A percentile compares a stretch with the other conserved stretches of the same genome.
phyloP scores from a whole-genome alignment of 148 eudicot genomes.

The Cornus florida region DNA sequence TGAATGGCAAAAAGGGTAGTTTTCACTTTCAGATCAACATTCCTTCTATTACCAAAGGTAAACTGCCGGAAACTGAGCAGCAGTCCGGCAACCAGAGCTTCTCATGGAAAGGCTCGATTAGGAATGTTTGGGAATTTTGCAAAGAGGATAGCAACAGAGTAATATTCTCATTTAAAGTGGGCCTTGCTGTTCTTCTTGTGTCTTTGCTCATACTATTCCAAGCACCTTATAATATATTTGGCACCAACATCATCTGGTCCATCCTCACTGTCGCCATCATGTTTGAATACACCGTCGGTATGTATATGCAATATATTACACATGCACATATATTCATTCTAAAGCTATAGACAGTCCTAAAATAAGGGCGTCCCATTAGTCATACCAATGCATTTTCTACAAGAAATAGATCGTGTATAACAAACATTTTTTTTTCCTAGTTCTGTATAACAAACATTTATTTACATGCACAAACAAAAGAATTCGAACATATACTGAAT shows the following conservation, averaged over 20 bases:
- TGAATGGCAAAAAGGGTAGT: constrained; percentile 39
- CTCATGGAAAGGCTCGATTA: constrained; percentile 25
- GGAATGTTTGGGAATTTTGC: constrained; percentile 42
- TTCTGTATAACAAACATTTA: background rate
- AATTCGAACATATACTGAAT: background rate
- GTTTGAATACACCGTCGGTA: constrained; percentile 78
- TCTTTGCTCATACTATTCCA: constrained; percentile 51
- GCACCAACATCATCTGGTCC: constrained; percentile 60
- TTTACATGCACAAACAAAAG: background rate
- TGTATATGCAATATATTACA: constrained; percentile 9
- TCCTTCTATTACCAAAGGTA: constrained; percentile 28
- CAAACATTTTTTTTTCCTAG: background rate
- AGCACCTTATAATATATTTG: constrained; percentile 52
- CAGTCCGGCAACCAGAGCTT: constrained; percentile 11
- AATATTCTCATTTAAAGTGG: constrained; percentile 56
- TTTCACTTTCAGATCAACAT: constrained; percentile 34
- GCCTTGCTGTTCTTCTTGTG: constrained; percentile 54
- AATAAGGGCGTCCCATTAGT: background rate
- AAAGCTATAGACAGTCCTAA: background rate
- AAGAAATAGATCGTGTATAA: background rate
- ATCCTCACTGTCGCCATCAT: constrained; percentile 65
- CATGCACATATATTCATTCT: background rate
- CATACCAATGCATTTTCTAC: background rate
- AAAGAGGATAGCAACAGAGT: constrained; percentile 48
- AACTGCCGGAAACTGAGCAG: constrained; percentile 18